Percentiles rank a stretch among this genome's conserved stretches.
These are phyloP conservation scores for Fusarium paranaense DNA, from an alignment of 2,329 filamentous ascomycete genomes.

Conservation along the genomic window DNA sequence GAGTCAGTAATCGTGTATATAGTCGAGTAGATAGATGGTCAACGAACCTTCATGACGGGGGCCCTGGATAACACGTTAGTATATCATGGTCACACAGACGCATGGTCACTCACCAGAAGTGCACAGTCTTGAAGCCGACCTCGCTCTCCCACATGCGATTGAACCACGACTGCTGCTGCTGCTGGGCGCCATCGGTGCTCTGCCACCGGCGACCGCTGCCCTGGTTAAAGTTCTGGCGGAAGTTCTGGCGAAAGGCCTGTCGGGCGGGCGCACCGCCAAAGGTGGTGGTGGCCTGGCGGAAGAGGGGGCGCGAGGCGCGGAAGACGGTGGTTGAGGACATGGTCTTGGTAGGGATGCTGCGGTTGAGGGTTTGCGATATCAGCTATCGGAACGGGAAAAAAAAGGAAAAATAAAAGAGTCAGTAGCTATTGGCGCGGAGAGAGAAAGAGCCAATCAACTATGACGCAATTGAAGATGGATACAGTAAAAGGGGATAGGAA, in stretches of 20 bases:
- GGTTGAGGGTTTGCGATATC: constrained; percentile 6
- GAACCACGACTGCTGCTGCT: constrained; percentile 65
- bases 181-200: constrained; percentile 70
- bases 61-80: constrained; percentile 68
- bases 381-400: background rate
- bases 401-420: constrained; percentile 1
- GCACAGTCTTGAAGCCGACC: constrained; percentile 89
- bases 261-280: constrained; percentile 65
- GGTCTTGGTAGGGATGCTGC: constrained; percentile 18
- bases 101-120: constrained; percentile 81
- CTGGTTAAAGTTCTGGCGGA: constrained; percentile 56
- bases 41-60: constrained; percentile 82
- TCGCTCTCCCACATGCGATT: constrained; percentile 87
- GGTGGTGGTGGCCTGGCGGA: constrained; percentile 66
- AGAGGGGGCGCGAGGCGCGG: constrained; percentile 66
- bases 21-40: background rate
- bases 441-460: background rate
- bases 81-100: background rate
- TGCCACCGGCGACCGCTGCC: constrained; percentile 69
- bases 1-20: constrained; percentile 21
- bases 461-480: constrained; percentile 4
- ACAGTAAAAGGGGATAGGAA: background rate
- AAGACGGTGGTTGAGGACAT: constrained; percentile 63
- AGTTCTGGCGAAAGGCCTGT: constrained; percentile 62
- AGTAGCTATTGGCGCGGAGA: constrained; percentile 1